These are phyloP conservation scores for Fraxinus quadrangulata DNA, from an alignment of 257 asterid species.

Conservation along the genomic window DNA sequence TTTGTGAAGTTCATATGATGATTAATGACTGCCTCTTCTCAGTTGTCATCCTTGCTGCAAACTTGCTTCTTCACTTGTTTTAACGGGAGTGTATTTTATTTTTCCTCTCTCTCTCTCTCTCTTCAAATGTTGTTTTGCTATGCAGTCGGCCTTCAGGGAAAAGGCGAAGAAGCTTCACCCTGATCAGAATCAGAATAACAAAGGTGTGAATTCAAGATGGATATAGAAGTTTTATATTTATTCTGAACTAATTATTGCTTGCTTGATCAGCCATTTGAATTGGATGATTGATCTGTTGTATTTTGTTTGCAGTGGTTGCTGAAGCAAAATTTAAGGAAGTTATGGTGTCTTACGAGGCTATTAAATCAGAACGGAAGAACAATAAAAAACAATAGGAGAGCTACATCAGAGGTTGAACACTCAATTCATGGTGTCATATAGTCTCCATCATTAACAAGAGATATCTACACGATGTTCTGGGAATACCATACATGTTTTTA, in stretches of 20 bases:
- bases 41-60: background rate
- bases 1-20: background rate
- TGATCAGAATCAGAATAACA: conserved; percentile 84
- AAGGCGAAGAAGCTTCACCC: conserved; percentile 92
- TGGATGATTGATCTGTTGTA: background rate
- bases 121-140: background rate
- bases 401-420: background rate
- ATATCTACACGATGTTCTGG: background rate
- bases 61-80: conserved; percentile 4
- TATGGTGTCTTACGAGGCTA: conserved; percentile 54
- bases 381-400: conserved; percentile 12
- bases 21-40: background rate
- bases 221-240: background rate
- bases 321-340: conserved; percentile 91
- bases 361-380: conserved; percentile 64
- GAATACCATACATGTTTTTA: background rate
- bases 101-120: conserved; percentile 3
- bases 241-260: conserved; percentile 11
- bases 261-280: conserved; percentile 13
- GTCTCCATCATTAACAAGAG: background rate
- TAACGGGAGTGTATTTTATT: background rate
- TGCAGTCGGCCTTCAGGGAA: conserved; percentile 88
- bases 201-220: conserved; percentile 43
- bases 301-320: conserved; percentile 59
- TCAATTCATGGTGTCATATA: background rate